phyloP scores from a whole-genome alignment of 2,329 filamentous ascomycete genomes.

The Fusarium bactridioides region DNA sequence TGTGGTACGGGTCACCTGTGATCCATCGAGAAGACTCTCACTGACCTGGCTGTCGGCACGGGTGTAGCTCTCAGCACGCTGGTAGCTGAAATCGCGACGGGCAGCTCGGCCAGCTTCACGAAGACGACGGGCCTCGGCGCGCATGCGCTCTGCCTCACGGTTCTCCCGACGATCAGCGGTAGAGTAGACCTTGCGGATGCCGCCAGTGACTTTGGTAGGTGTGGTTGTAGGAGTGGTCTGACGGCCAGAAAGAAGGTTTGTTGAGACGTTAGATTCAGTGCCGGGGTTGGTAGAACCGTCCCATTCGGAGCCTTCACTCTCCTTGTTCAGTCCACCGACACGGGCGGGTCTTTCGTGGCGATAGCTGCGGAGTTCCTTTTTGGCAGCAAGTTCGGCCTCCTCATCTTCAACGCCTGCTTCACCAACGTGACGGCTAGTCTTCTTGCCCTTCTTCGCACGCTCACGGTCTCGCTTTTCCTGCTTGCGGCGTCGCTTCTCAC shows the following conservation, averaged over 20 bases:
- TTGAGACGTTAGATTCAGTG: conserved; percentile 69
- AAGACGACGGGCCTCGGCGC: conserved; percentile 64
- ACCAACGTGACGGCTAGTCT: conserved; percentile 56
- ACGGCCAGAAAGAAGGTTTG: conserved; percentile 67
- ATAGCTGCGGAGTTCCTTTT: conserved; percentile 80
- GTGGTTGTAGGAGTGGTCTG: conserved; percentile 65
- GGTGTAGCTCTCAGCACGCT: conserved; percentile 46
- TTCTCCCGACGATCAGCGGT: conserved; percentile 62
- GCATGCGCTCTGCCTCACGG: conserved; percentile 62
- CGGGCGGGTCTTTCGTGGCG: conserved; percentile 85
- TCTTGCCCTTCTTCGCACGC: conserved; percentile 53
- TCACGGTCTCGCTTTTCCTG: conserved; percentile 56
- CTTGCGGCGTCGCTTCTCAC: conserved; percentile 65
- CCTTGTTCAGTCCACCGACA: conserved; percentile 88
- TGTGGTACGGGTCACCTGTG: conserved; percentile 48
- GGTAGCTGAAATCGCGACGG: conserved; percentile 63
- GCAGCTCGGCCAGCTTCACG: conserved; percentile 59
- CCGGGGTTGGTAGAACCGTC: conserved; percentile 73
- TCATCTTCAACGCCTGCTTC: conserved; percentile 71
- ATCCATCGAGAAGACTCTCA: conserved; percentile 47
- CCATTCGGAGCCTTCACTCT: conserved; percentile 80
- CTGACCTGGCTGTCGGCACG: conserved; percentile 38
- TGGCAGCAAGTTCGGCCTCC: conserved; percentile 67
- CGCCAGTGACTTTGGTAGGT: conserved; percentile 50
- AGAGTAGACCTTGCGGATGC: conserved; percentile 70